Percentiles rank a stretch among this genome's conserved stretches.
Evolutionary conservation across 352 stramenopile species (phyloP).

Genomic region (Phytophthora fragariae): DNA sequence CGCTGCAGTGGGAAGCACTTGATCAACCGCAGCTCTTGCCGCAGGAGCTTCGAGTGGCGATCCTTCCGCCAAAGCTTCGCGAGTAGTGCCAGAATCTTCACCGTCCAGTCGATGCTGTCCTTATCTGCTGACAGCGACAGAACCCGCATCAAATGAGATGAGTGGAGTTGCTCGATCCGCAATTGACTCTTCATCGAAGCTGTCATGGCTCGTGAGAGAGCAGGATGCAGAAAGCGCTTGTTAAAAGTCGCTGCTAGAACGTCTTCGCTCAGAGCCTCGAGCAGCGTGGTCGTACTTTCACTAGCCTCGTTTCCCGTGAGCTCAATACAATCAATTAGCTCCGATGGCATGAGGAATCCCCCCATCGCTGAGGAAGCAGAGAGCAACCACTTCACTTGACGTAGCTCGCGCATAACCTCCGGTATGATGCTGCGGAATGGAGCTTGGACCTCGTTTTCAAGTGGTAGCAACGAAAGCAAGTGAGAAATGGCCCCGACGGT

Average conservation of each 20-base stretch:
- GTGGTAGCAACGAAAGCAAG: constrained; percentile 61
- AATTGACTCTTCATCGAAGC: constrained; percentile 64
- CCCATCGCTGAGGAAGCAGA: constrained; percentile 11
- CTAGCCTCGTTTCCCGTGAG: constrained; percentile 25
- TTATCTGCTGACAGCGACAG: constrained; percentile 46
- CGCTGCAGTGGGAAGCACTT: constrained; percentile 74
- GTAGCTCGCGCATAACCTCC: constrained; percentile 70
- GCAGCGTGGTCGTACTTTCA: constrained; percentile 19
- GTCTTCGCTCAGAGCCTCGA: constrained; percentile 31
- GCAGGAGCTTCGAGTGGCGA: constrained; percentile 49
- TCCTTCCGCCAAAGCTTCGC: constrained; percentile 68
- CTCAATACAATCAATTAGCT: constrained; percentile 57
- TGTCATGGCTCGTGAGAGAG: constrained; percentile 48
- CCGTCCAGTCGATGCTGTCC: constrained; percentile 49
- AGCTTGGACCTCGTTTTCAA: constrained; percentile 77
- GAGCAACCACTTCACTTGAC: constrained; percentile 57
- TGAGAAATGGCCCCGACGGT: constrained; percentile 41
- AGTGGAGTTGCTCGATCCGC: constrained; percentile 68
- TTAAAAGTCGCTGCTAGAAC: constrained; percentile 42
- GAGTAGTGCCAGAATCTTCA: constrained; percentile 56
- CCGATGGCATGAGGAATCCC: constrained; percentile 36
- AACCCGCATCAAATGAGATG: constrained; percentile 68
- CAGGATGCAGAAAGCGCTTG: constrained; percentile 64
- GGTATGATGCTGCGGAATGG: constrained; percentile 68
- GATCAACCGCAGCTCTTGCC: constrained; percentile 76